These are phyloP conservation scores for Cercospora zeina DNA, from an alignment of 2,329 filamentous ascomycete species.

Conservation along the genomic window DNA sequence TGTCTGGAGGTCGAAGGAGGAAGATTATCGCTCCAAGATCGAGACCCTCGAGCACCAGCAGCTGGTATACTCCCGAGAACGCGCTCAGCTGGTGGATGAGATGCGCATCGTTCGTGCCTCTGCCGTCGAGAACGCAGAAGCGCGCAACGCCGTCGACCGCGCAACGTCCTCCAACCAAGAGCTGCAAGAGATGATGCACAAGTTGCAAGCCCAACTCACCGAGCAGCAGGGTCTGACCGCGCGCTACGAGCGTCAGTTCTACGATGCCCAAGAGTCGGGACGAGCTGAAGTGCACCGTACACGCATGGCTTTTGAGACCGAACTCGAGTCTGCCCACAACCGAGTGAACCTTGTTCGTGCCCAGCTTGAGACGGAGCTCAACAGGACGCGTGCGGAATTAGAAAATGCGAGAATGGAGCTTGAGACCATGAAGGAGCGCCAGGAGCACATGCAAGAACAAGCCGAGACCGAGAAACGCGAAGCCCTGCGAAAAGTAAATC, in stretches of 20 bases:
- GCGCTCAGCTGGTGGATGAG: conserved; percentile 50
- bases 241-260: conserved; percentile 76
- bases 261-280: conserved; percentile 77
- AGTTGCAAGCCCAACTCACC: conserved; percentile 61
- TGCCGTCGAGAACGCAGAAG: conserved; percentile 74
- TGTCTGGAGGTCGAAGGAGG: conserved; percentile 68
- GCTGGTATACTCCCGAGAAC: conserved; percentile 46
- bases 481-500: conserved; percentile 57
- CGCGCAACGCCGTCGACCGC: conserved; percentile 69
- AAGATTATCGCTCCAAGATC: conserved; percentile 56
- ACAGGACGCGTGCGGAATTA: conserved; percentile 69
- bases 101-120: conserved; percentile 51
- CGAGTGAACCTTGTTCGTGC: conserved; percentile 81
- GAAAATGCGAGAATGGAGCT: conserved; percentile 76
- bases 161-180: conserved; percentile 32
- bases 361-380: conserved; percentile 77
- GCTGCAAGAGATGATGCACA: conserved; percentile 35
- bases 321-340: conserved; percentile 80
- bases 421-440: conserved; percentile 75
- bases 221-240: conserved; percentile 68
- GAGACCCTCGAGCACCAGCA: conserved; percentile 58
- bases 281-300: conserved; percentile 79
- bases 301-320: conserved; percentile 73
- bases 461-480: conserved; percentile 67
- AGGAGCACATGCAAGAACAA: conserved; percentile 82